Base-by-base conservation (phyloP, 805 yeast species). In the Dipodascus geniculatus region DNA sequence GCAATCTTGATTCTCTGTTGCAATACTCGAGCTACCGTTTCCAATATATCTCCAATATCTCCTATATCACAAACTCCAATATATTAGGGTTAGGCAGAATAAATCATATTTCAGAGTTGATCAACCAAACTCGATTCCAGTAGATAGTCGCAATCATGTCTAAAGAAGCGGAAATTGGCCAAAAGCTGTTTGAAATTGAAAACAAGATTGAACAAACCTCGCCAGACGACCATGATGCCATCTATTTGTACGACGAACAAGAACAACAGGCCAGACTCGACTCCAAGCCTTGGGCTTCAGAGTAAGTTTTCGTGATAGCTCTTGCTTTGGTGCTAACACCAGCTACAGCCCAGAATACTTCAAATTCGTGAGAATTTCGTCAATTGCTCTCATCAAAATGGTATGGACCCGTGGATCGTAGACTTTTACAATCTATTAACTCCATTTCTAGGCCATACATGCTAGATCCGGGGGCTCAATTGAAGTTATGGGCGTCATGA, bases 401-500 rank as follows among this genome's bases (percentile, higher is more conserved):
- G 65, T 56, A 56, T 14, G 58, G n/a, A 1, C 62, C 82, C 90
- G 0, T 61, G 82, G 24, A 19, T 19, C 17, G 22, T 48, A 19
- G 16, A 8, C 33, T 24, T 22, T 6, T 19, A n/a, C 16, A 47
- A 47, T 22, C 4, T 11, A 22, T 17, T 47, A 14, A 22, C 31
- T 4, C 4, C 19, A 9, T 6, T n/a, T 84, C 61, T 83, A 86
- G 82, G 67, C 85, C 1, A 71, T 79, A 14, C 96, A 89, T 68
- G 90, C 96, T 11, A n/a, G 84, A 22, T 72, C 82, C 0, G 97
- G 97, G 3, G 96, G 96, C 0, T 71, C 84, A 8, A 83, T 87
- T 42, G 99, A 91, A 66, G 80, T 93, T 3, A 91, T 91, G 98
- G 99, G 98, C 2, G 85, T 90, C 85, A 74, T 91, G 66, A 79